Evolutionary conservation across 83 land plant species (phyloP).

Genomic region (Picea mariana): DNA sequence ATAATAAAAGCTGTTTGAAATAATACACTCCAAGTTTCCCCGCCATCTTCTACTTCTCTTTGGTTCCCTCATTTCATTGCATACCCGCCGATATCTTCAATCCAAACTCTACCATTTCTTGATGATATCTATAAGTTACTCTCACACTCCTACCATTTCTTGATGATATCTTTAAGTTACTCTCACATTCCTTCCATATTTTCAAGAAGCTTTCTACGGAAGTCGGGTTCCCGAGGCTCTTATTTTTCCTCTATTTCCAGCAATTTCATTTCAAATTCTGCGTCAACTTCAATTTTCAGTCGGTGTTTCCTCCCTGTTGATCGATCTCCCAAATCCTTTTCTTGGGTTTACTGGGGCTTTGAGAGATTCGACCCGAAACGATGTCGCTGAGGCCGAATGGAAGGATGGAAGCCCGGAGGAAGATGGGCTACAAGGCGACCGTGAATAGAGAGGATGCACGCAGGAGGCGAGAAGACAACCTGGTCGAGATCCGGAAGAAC

Average conservation of each 20-base stretch:
- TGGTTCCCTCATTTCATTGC: too few species aligned
- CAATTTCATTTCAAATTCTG: neutral
- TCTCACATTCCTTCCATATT: too few species aligned
- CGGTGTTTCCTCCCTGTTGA: neutral
- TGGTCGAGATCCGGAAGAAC: constrained; percentile 15
- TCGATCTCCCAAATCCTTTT: neutral
- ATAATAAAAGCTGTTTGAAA: neutral
- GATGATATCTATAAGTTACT: too few species aligned
- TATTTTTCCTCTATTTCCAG: neutral
- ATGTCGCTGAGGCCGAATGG: constrained; percentile 12
- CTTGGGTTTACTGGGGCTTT: neutral
- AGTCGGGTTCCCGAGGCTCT: too few species aligned
- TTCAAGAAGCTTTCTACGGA: too few species aligned
- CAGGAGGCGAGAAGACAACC: neutral
- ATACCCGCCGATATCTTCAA: too few species aligned
- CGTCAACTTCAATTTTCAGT: neutral
- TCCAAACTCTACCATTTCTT: too few species aligned
- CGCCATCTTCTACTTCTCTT: neutral
- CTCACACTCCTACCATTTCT: too few species aligned
- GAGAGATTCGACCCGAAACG: neutral
- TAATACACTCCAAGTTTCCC: neutral
- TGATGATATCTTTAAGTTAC: too few species aligned
- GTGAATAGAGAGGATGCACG: constrained; percentile 10
- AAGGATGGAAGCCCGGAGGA: constrained; percentile 13
- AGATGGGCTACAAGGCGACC: neutral